Evolutionary conservation across 192 early-diverging fungal genomes (phyloP).

Genomic region (Mycoemilia scoparia): DNA sequence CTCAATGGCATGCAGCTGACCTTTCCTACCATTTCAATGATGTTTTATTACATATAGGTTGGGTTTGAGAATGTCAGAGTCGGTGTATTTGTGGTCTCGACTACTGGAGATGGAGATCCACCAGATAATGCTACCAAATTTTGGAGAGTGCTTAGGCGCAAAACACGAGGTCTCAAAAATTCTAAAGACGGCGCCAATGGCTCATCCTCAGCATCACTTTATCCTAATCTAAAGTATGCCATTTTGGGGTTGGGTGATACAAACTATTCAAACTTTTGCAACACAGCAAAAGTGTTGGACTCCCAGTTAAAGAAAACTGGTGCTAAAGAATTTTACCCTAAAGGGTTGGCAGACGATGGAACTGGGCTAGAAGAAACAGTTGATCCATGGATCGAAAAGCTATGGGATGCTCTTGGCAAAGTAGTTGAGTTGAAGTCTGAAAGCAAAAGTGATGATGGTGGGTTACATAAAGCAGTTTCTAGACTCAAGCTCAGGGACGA

Average conservation of each 20-base stretch:
- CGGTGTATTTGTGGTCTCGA: constrained; percentile 64
- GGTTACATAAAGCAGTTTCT: neutral
- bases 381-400: constrained; percentile 76
- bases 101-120: constrained; percentile 90
- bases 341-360: constrained; percentile 79
- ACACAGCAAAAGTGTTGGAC: constrained; percentile 65
- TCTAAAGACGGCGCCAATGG: neutral
- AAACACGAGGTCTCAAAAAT: constrained; percentile 14
- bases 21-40: too few relatives aligned
- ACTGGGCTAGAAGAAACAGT: constrained; percentile 79
- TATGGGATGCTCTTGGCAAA: constrained; percentile 54
- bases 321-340: constrained; percentile 50
- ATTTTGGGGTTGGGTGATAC: constrained; percentile 76
- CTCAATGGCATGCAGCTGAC: too few relatives aligned
- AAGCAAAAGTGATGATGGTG: neutral
- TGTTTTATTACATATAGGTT: too few relatives aligned
- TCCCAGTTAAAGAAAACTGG: constrained; percentile 57
- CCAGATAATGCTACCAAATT: constrained; percentile 89
- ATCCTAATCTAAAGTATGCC: constrained; percentile 16
- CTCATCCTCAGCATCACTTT: neutral
- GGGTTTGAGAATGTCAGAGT: constrained; percentile 11
- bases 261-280: constrained; percentile 87
- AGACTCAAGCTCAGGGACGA: neutral
- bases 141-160: constrained; percentile 60
- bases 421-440: constrained; percentile 5